Percentiles rank a stretch among this genome's conserved stretches.
phyloP scores from a whole-genome alignment of 495 filamentous ascomycete genomes.

The Aspergillus hancockii region DNA sequence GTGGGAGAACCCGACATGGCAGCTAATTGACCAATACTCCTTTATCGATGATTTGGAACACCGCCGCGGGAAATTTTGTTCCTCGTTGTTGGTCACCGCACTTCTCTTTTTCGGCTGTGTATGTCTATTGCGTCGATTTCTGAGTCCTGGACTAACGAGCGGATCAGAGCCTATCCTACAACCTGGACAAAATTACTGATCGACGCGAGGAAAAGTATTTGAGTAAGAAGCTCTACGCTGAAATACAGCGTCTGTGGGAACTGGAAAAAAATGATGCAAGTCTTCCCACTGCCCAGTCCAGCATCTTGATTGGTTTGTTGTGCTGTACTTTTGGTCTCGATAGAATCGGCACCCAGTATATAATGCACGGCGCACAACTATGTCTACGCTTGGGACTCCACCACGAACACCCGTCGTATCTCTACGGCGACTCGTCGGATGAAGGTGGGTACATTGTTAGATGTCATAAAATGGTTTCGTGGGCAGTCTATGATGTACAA shows the following conservation, averaged over 20 bases:
- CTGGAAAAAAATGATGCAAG: slow-evolving; percentile 12
- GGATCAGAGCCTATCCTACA: slow-evolving; percentile 27
- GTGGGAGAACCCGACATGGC: slow-evolving; percentile 34
- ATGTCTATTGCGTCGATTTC: background rate
- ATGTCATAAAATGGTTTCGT: slow-evolving; percentile 27
- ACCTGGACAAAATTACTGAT: slow-evolving; percentile 24
- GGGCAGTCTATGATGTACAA: slow-evolving; percentile 29
- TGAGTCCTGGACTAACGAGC: slow-evolving; percentile 8
- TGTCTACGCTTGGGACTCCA: slow-evolving; percentile 14
- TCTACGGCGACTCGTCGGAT: slow-evolving; percentile 3
- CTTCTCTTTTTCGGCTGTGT: slow-evolving; percentile 29
- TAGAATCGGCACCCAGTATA: slow-evolving; percentile 26
- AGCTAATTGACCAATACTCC: slow-evolving; percentile 25
- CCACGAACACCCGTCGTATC: slow-evolving; percentile 8
- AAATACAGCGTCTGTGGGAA: slow-evolving; percentile 27
- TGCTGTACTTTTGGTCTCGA: slow-evolving; percentile 33
- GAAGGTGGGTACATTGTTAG: slow-evolving; percentile 2
- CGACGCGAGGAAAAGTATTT: slow-evolving; percentile 28
- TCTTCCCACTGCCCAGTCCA: slow-evolving; percentile 26
- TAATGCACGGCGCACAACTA: slow-evolving; percentile 25
- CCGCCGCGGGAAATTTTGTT: slow-evolving; percentile 18
- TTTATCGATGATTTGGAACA: slow-evolving; percentile 27
- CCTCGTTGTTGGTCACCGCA: slow-evolving; percentile 22
- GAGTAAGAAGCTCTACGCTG: slow-evolving; percentile 24
- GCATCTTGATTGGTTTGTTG: slow-evolving; percentile 28